phyloP scores from a whole-genome alignment of 768 basidiomycete species.

The Paxillus involutus region DNA sequence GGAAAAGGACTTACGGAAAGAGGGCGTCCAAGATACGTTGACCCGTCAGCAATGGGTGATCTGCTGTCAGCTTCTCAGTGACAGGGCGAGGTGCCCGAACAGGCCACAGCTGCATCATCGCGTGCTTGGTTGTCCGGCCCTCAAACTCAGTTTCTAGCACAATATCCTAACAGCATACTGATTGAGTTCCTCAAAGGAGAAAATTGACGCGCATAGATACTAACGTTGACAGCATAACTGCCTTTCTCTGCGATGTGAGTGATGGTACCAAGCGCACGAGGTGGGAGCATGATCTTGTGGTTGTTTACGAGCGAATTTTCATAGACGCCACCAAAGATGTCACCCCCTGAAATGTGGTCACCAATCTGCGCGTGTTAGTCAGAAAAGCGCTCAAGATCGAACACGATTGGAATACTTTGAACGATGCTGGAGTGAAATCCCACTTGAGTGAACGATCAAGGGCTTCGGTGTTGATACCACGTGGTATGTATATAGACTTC shows the following conservation, averaged over 20 bases:
- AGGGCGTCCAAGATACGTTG: conserved; percentile 96
- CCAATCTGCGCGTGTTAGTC: conserved; percentile 59
- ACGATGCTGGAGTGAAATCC: conserved; percentile 88
- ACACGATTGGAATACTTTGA: conserved; percentile 51
- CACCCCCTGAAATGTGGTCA: conserved; percentile 96
- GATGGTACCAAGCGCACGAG: conserved; percentile 92
- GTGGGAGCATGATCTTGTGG: conserved; percentile 96
- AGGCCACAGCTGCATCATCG: conserved; percentile 98
- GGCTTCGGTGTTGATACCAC: conserved; percentile 97
- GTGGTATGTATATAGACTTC: conserved; percentile 99
- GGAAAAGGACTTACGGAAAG: conserved; percentile 71
- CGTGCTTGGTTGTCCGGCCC: conserved; percentile 89
- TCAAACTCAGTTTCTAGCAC: conserved; percentile 98
- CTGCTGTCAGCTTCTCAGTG: conserved; percentile 91
- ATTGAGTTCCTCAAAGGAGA: conserved; percentile 1
- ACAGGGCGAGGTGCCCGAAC: conserved; percentile 97
- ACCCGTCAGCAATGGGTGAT: conserved; percentile 90
- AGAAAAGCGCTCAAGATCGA: conserved; percentile 5
- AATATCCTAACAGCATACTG: conserved; percentile 60
- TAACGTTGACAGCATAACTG: conserved; percentile 85
- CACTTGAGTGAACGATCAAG: conserved; percentile 86
- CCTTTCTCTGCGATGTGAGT: conserved; percentile 93
- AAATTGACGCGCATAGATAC: conserved; percentile 22
- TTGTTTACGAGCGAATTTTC: conserved; percentile 97
- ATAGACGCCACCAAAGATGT: conserved; percentile 92